Conservation (phyloP, 2,329 filamentous ascomycete species). For the Chlorencoelia australis region DNA sequence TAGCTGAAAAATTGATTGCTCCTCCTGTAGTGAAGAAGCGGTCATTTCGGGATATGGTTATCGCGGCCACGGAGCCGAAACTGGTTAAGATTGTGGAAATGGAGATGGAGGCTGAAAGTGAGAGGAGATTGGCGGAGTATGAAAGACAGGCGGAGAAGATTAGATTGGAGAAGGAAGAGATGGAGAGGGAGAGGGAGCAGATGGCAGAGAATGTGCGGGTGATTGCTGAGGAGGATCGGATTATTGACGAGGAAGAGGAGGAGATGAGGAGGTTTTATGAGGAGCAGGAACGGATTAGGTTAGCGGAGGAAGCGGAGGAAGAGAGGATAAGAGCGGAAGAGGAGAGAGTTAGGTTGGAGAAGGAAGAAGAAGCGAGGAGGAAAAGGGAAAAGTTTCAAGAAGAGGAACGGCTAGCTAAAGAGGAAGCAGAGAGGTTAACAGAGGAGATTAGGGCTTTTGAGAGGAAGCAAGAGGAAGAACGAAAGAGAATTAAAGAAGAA, state of each 20-base stretch:
- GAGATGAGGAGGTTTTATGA: constrained; percentile 12
- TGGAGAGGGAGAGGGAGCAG: constrained; percentile 11
- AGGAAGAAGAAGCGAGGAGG: constrained; percentile 2
- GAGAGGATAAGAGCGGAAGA: constrained; percentile 1
- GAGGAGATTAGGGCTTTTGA: constrained; percentile 8
- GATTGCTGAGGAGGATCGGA: constrained; percentile 10
- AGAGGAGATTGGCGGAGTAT: constrained; percentile 8
- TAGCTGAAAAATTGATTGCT: no score
- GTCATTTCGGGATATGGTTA: constrained; percentile 3
- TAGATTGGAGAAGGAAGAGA: constrained; percentile 9
- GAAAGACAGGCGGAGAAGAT: constrained; percentile 9
- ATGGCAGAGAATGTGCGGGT: constrained; percentile 10
- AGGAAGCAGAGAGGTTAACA: constrained; percentile 9
- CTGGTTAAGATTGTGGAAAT: constrained; percentile 4
- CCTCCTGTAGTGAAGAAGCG: no score
- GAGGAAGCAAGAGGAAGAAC: constrained; percentile 4
- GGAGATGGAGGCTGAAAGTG: constrained; percentile 6
- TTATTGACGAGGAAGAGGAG: constrained; percentile 9
- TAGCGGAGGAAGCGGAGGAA: constrained; percentile 4
- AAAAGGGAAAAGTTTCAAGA: constrained; percentile 4
- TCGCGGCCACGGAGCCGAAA: background rate
- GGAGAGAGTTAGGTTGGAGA: constrained; percentile 1
- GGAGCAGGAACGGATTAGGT: constrained; percentile 2
- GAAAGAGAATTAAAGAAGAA: constrained; percentile 4
- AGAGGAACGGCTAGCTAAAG: constrained; percentile 5